phyloP scores from a whole-genome alignment of 208 protist species.

The Acanthamoeba royreba region DNA sequence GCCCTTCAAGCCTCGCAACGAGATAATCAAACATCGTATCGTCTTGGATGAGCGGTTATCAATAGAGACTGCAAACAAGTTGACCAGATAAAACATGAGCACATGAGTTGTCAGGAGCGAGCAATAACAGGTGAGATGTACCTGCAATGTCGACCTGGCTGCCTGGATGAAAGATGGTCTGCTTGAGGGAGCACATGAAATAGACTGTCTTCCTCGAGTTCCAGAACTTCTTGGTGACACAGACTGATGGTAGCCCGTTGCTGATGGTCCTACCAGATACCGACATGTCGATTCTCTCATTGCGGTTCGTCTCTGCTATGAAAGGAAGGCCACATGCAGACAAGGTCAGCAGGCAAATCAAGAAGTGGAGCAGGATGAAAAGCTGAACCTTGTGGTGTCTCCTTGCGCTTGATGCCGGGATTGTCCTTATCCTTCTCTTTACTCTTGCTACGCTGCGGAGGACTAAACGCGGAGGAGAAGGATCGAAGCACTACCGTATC shows the following conservation, averaged over 20 bases:
- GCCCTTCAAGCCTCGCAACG: background rate
- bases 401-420: too few relatives aligned
- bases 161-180: background rate
- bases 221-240: background rate
- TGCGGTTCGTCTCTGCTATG: too few relatives aligned
- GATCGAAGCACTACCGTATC: background rate
- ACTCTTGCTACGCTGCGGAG: too few relatives aligned
- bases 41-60: background rate
- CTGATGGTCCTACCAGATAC: background rate
- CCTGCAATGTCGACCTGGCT: background rate
- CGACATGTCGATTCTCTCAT: too few relatives aligned
- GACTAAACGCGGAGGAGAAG: too few relatives aligned
- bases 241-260: background rate
- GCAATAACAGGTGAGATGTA: background rate
- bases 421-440: too few relatives aligned
- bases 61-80: background rate
- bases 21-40: background rate
- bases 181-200: background rate
- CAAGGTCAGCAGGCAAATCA: too few relatives aligned
- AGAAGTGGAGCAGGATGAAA: too few relatives aligned
- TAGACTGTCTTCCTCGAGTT: background rate
- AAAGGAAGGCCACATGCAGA: too few relatives aligned
- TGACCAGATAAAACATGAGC: background rate
- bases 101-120: background rate
- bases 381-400: too few relatives aligned